Evolutionary conservation across 352 stramenopile species (phyloP), one percentile per base, ranked within the genome.

Genomic region (Albugo candida): DNA sequence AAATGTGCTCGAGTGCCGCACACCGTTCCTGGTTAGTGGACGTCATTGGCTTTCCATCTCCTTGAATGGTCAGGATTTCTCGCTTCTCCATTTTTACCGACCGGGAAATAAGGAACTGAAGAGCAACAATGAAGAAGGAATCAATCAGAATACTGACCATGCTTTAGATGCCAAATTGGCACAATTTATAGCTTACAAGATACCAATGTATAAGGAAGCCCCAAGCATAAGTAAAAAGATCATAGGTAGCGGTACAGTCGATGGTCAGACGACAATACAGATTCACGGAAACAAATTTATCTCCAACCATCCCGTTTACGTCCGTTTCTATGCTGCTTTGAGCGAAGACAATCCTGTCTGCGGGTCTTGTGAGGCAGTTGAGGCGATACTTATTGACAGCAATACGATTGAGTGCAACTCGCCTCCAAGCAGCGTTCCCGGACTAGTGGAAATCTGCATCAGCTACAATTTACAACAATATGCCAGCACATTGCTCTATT

Each of bases 381-480:
- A 63, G 17, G 72, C 72, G 0, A 60, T 56, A 11, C 61, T 84
- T 2, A 37, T 84, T 1, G 64, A 84, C 27, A 48, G 48, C 34
- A 51, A 65, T 14, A 78, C 65, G 0, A 82, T 84, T 24, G 52
- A 64, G 5, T 82, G 67, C 40, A 48, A 63, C 11, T 59, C 67
- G 8, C 72, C 72, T 10, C 52, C 56, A 0, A 61, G 58, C 1
- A 53, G 48, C 0, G 51, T 59, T 16, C 34, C 65, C 0, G 67
- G 69, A 1, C 60, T 66, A 1, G 65, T 69, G 2, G 53, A 46
- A 1, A 56, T 84, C 11, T 59, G 81, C 34, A 57, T 82, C 2
- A 78, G 70, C 8, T 84, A 84, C 54, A 84, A 84, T 41, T 50
- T 81, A 0, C 70, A 82, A 49, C 64, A 84, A 55, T 84, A 67